Conservation (phyloP, 306 rosid genomes). For the Hylodesmum podocarpum region DNA sequence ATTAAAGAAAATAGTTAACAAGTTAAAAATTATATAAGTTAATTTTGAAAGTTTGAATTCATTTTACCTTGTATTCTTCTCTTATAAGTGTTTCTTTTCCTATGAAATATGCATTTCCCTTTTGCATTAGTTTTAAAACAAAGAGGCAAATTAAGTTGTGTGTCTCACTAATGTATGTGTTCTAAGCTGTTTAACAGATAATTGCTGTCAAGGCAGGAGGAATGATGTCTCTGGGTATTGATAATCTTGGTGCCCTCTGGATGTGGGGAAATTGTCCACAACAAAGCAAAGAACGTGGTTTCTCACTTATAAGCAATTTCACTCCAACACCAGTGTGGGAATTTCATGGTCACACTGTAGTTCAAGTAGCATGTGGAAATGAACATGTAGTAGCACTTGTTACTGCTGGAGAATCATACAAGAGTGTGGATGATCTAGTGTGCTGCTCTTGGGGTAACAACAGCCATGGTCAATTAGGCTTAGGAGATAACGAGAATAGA, state of each 20-base stretch:
- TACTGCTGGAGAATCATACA: conserved; percentile 53
- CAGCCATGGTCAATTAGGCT: conserved; percentile 81
- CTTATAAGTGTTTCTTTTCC: too few species aligned
- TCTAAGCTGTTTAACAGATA: conserved; percentile 44
- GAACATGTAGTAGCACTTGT: conserved; percentile 80
- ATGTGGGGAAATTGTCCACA: conserved; percentile 86
- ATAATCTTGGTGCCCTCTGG: conserved; percentile 71
- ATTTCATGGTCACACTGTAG: conserved; percentile 69
- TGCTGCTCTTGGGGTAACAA: conserved; percentile 92
- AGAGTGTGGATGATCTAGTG: conserved; percentile 54
- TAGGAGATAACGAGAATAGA: conserved; percentile 68
- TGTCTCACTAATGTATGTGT: neutral
- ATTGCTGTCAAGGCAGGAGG: conserved; percentile 85
- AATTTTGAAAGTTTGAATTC: too few species aligned
- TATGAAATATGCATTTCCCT: conserved; percentile 1
- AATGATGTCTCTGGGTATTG: conserved; percentile 83
- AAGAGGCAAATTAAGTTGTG: neutral
- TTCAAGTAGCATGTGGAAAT: conserved; percentile 89
- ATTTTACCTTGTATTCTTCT: too few species aligned
- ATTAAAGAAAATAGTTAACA: too few species aligned
- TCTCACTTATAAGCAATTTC: conserved; percentile 56
- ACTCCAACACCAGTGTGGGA: conserved; percentile 73
- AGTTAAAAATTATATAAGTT: too few species aligned
- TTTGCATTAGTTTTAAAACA: neutral
- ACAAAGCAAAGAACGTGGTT: conserved; percentile 47